Evolutionary conservation across 1,284 basidiomycete species (phyloP), one percentile per base, ranked within the genome.

Genomic region (Puccinia hordei): DNA sequence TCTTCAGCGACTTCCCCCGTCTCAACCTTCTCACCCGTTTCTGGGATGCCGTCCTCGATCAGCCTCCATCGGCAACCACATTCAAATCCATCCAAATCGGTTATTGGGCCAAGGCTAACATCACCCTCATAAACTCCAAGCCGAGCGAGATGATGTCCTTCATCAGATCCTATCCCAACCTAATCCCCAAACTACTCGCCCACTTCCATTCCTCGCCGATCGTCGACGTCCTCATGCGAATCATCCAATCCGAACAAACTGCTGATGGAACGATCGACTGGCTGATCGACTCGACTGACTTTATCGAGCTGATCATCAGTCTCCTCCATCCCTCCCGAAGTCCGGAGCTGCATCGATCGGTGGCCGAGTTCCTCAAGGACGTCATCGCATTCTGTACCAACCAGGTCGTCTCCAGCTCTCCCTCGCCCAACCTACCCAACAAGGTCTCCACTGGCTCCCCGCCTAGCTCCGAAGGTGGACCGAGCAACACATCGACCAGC

Each of bases 351-450:
- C 96, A 99, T 86, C 89, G 90, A 38, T 91, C 95, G 69, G 93
- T 94, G 44, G 90, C 94, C 0, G 97, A 99, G 82, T 89, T 98
- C 73, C 90, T 99, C 84, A 97, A 97, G 86, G 92, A 92, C 77
- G 94, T 98, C 83, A 95, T 99, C 83, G 92, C 94, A 33, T 92
- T 98, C 87, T 93, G 94, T 24, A 92, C 94, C 0, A 94, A 95
- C 3, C 92, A 94, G 1, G 92, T 93, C 2, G 91, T 90, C 83
- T 87, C 53, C 84, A 87, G 84, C 81, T 83, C 83, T 35, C 33
- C 44, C 19, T 66, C 76, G 24, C 51, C 46, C 27, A 66, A 33
- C 24, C 73, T 74, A 66, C 59, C 80, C 63, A 71, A 44, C 12
- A 83, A 83, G 13, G 13, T 49, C n/a, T 73, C 78, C 35, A 81